phyloP scores from a whole-genome alignment of 768 basidiomycete genomes.

The Boletus sensibilis region DNA sequence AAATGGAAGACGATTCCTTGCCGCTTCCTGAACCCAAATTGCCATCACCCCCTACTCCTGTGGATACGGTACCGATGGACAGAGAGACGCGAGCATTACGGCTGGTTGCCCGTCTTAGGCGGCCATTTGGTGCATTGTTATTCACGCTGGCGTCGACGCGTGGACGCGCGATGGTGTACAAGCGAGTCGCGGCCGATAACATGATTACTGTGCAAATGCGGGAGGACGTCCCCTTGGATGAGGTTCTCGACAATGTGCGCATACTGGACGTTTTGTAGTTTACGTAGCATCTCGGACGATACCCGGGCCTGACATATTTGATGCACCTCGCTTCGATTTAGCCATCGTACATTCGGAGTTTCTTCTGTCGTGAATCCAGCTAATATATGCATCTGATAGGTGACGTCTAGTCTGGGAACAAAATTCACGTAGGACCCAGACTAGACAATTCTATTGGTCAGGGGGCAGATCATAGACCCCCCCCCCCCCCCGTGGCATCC shows the following conservation, averaged over 20 bases:
- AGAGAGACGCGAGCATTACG: neutral
- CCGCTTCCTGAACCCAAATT: neutral
- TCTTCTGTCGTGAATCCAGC: too few species aligned
- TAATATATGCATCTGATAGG: too few species aligned
- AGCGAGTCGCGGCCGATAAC: slow-evolving; percentile 2
- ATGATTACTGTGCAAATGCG: slow-evolving; percentile 1
- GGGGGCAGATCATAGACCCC: too few species aligned
- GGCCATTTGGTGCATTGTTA: slow-evolving; percentile 2
- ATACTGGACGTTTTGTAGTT: neutral
- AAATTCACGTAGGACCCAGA: too few species aligned
- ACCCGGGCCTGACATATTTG: too few species aligned
- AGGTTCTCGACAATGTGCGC: slow-evolving; percentile 2
- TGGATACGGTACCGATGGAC: neutral
- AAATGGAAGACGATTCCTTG: neutral
- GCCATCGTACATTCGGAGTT: too few species aligned
- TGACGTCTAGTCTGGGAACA: too few species aligned
- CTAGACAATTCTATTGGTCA: too few species aligned
- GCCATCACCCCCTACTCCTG: too few species aligned
- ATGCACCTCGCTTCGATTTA: too few species aligned
- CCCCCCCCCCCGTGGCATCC: too few species aligned
- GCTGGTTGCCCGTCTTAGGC: neutral
- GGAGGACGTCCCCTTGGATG: neutral
- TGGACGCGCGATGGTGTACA: neutral
- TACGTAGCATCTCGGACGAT: too few species aligned
- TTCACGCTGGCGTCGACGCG: neutral